Evolutionary conservation across 805 yeast genomes (phyloP).

Genomic region (Gaillardinia entomophila): DNA sequence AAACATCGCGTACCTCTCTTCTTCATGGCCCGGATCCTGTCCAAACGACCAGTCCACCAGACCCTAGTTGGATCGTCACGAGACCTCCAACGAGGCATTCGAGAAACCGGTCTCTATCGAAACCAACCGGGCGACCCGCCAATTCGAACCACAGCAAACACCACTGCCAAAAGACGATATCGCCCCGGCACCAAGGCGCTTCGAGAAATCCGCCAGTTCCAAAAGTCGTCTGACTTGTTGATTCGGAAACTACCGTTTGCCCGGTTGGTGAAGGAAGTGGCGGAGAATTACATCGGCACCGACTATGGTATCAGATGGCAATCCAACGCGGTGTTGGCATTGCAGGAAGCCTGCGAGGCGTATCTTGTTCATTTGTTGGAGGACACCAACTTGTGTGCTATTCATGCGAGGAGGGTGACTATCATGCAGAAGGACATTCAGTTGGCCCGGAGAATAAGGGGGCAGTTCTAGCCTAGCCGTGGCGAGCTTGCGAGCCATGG

Average conservation of each 20-base stretch:
- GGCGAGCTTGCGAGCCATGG: no score
- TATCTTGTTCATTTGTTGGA: conserved; percentile 67
- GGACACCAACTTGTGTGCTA: conserved; percentile 71
- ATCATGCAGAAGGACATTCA: conserved; percentile 82
- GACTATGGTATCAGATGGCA: conserved; percentile 71
- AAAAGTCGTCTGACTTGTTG: conserved; percentile 60
- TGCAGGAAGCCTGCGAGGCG: conserved; percentile 81
- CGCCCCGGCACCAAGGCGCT: conserved; percentile 64
- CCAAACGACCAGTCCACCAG: background rate
- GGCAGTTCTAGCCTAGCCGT: conserved; percentile 32
- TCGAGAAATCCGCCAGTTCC: conserved; percentile 63
- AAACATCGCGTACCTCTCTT: no score
- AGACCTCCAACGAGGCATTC: background rate
- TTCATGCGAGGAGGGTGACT: conserved; percentile 79
- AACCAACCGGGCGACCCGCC: conserved; percentile 55
- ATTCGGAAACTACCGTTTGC: conserved; percentile 75
- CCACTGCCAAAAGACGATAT: conserved; percentile 36
- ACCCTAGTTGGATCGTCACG: background rate
- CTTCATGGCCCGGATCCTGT: background rate
- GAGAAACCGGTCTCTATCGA: conserved; percentile 33
- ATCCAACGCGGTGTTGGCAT: conserved; percentile 66
- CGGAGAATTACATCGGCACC: conserved; percentile 49
- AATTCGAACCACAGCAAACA: conserved; percentile 12
- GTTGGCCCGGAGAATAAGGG: conserved; percentile 71
- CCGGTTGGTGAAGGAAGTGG: conserved; percentile 67